Conservation (phyloP, 495 filamentous ascomycete genomes). For the Trichoderma gamsii region DNA sequence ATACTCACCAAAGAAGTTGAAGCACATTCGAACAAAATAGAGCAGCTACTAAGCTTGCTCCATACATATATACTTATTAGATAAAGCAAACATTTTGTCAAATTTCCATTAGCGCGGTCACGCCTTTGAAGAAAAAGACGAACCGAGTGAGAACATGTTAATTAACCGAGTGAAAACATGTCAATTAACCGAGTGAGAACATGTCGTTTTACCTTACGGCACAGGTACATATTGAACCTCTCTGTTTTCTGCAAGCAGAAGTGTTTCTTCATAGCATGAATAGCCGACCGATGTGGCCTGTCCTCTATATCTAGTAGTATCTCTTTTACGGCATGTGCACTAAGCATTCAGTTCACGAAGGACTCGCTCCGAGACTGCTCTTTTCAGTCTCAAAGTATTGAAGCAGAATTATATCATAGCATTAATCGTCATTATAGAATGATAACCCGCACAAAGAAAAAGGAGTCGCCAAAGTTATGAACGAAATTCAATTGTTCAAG, state of each 20-base stretch:
- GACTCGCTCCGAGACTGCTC: background rate
- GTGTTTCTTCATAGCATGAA: no score
- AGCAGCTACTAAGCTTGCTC: background rate
- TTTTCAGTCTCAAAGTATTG: no score
- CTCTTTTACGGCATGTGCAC: background rate
- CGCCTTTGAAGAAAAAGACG: background rate
- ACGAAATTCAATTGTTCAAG: constrained; percentile 23
- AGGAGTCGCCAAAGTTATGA: background rate
- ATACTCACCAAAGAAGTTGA: constrained; percentile 77
- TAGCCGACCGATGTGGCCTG: no score
- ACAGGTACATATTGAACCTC: no score
- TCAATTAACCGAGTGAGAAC: no score
- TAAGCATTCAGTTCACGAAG: background rate
- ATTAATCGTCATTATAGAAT: background rate
- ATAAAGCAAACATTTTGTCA: background rate
- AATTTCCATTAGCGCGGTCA: background rate
- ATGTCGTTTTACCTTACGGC: background rate
- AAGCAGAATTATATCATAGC: background rate
- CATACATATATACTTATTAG: constrained; percentile 21
- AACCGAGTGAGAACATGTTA: background rate
- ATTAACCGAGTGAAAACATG: background rate
- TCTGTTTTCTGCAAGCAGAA: no score
- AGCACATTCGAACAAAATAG: constrained; percentile 89
- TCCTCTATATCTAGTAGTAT: no score
- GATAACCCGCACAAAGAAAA: background rate